Percentiles rank a stretch among this genome's conserved stretches.
Evolutionary conservation across 2,329 filamentous ascomycete genomes (phyloP).

Genomic region (Aspergillus luchuensis): DNA sequence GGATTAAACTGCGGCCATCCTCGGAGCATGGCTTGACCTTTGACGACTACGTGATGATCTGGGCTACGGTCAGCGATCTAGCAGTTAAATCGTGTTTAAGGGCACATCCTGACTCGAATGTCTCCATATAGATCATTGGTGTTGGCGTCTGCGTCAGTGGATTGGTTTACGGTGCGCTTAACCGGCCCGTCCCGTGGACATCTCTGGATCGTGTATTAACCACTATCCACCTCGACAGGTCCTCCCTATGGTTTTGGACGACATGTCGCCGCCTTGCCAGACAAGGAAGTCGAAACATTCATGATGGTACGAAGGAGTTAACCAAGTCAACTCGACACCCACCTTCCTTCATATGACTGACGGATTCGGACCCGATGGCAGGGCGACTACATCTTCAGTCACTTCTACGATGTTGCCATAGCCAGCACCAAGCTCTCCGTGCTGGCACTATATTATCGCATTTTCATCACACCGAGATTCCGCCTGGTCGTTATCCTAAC

Average conservation of each 20-base stretch:
- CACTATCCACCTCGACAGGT: slow-evolving; percentile 2
- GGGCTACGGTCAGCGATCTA: slow-evolving; percentile 16
- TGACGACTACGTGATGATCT: slow-evolving; percentile 20
- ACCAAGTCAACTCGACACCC: not conserved
- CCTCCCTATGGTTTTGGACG: slow-evolving; percentile 20
- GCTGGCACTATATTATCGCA: slow-evolving; percentile 18
- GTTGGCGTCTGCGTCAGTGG: slow-evolving; percentile 18
- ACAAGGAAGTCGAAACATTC: slow-evolving; percentile 10
- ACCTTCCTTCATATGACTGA: not conserved
- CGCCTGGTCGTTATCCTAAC: slow-evolving; percentile 14
- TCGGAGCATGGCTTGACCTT: slow-evolving; percentile 10
- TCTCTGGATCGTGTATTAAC: not conserved
- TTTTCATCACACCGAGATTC: slow-evolving; percentile 16
- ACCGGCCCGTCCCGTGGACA: not conserved
- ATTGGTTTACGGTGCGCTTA: slow-evolving; percentile 16
- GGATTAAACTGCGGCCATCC: slow-evolving; percentile 12
- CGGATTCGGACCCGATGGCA: not conserved
- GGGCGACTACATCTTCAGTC: slow-evolving; percentile 22
- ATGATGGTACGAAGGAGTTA: slow-evolving; percentile 11
- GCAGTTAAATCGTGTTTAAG: not conserved
- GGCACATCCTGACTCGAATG: not conserved
- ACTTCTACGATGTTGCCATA: slow-evolving; percentile 20
- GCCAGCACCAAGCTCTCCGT: slow-evolving; percentile 20
- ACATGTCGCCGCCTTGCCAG: slow-evolving; percentile 14
- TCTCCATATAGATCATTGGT: slow-evolving; percentile 8